Evolutionary conservation across 202 grass and related monocot genomes (phyloP).

Genomic region (Setaria italica): DNA sequence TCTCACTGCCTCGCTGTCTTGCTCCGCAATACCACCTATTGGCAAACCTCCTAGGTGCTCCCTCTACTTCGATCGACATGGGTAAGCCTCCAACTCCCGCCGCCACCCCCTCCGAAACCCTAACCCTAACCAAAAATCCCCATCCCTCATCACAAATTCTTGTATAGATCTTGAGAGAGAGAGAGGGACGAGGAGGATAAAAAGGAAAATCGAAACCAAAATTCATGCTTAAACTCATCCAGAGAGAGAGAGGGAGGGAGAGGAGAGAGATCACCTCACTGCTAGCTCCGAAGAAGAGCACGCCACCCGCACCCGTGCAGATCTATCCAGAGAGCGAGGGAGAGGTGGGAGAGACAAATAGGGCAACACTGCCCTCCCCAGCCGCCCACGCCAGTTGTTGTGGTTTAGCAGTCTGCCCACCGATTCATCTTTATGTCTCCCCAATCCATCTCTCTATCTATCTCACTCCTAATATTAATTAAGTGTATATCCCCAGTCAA

Average conservation of each 20-base stretch:
- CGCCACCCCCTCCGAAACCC: neutral
- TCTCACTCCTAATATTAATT: neutral
- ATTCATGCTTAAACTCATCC: too few species aligned
- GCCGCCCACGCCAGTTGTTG: neutral
- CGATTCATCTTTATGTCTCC: neutral
- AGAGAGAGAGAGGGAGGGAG: neutral
- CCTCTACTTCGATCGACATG: neutral
- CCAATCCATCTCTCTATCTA: neutral
- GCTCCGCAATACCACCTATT: neutral
- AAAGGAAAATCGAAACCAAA: too few species aligned
- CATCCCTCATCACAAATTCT: neutral
- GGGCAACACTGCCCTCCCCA: neutral
- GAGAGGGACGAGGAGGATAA: too few species aligned
- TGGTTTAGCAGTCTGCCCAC: neutral
- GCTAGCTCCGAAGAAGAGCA: neutral
- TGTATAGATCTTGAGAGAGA: neutral
- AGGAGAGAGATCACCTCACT: neutral
- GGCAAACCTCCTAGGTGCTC: neutral
- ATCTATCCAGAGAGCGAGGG: neutral
- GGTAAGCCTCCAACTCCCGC: neutral
- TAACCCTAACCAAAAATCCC: neutral
- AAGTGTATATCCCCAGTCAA: neutral
- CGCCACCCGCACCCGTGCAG: neutral
- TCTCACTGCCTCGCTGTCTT: neutral
- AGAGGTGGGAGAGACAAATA: neutral